Evolutionary conservation across 768 basidiomycete genomes (phyloP).

Genomic region (Chlorophyllum brunneum): DNA sequence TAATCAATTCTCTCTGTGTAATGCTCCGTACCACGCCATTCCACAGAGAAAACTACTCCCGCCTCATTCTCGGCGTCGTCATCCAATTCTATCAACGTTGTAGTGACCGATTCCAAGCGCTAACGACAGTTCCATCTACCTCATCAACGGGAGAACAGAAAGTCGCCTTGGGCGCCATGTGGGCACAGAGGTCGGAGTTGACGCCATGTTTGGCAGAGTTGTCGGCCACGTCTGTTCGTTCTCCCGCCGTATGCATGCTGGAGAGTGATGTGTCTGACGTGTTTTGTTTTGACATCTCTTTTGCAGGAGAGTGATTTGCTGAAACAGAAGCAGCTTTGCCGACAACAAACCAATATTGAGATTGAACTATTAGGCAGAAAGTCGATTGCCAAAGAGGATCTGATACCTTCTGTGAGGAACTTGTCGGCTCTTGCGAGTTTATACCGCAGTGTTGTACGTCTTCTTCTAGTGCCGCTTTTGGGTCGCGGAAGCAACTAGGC

Average conservation of each 20-base stretch:
- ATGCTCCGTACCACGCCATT: conserved; percentile 93
- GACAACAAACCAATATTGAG: conserved; percentile 80
- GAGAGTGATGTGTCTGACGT: neutral
- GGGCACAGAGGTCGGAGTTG: conserved; percentile 86
- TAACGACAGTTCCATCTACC: conserved; percentile 50
- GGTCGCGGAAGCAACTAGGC: conserved; percentile 1
- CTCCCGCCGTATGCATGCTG: neutral
- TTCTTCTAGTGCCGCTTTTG: neutral
- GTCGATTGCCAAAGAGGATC: conserved; percentile 53
- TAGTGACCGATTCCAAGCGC: conserved; percentile 79
- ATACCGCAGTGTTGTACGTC: conserved; percentile 81
- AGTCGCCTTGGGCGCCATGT: conserved; percentile 63
- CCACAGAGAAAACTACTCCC: conserved; percentile 90
- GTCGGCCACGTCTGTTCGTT: conserved; percentile 46
- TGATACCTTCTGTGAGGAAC: conserved; percentile 70
- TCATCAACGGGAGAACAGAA: conserved; percentile 4
- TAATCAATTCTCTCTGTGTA: conserved; percentile 87
- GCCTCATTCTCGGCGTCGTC: conserved; percentile 90
- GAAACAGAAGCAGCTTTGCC: conserved; percentile 54
- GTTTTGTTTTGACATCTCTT: neutral
- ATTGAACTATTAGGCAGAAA: conserved; percentile 56
- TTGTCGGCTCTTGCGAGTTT: conserved; percentile 73
- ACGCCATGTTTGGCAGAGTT: conserved; percentile 69
- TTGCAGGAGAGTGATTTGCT: conserved; percentile 35
- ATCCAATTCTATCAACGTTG: conserved; percentile 96